These are phyloP conservation scores for Alloteropsis semialata DNA, from an alignment of 176 grass and related monocot genomes.

Conservation along the genomic window DNA sequence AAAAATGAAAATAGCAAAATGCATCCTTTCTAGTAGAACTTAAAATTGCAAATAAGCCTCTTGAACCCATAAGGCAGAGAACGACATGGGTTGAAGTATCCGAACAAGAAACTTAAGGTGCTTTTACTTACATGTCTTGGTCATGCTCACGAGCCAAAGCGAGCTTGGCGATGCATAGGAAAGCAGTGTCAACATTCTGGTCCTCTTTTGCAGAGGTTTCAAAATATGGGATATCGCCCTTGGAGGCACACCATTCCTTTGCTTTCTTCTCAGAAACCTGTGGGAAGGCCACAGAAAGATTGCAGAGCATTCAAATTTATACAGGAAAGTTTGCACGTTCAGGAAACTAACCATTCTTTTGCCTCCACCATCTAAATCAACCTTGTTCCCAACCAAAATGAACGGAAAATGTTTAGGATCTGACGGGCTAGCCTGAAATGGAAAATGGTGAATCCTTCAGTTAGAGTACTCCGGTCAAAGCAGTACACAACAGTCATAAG, in stretches of 20 bases:
- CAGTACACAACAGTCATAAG: background rate
- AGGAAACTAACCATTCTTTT: constrained; percentile 61
- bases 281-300: background rate
- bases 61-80: no score
- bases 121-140: constrained; percentile 85
- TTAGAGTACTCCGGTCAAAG: background rate
- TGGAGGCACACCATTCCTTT: constrained; percentile 84
- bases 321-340: background rate
- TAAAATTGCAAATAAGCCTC: background rate
- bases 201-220: constrained; percentile 96
- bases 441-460: background rate
- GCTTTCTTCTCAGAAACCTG: constrained; percentile 92
- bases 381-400: constrained; percentile 92
- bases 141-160: constrained; percentile 72
- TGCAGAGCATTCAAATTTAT: background rate
- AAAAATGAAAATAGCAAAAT: background rate
- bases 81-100: background rate
- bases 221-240: constrained; percentile 87
- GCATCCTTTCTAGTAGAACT: background rate
- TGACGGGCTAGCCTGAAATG: constrained; percentile 59
- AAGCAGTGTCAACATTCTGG: constrained; percentile 82
- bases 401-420: constrained; percentile 79
- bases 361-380: constrained; percentile 81
- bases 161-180: constrained; percentile 79
- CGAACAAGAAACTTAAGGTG: background rate